Evolutionary conservation across 2,329 filamentous ascomycete species (phyloP).

Genomic region (Sporothrix variecibatus): DNA sequence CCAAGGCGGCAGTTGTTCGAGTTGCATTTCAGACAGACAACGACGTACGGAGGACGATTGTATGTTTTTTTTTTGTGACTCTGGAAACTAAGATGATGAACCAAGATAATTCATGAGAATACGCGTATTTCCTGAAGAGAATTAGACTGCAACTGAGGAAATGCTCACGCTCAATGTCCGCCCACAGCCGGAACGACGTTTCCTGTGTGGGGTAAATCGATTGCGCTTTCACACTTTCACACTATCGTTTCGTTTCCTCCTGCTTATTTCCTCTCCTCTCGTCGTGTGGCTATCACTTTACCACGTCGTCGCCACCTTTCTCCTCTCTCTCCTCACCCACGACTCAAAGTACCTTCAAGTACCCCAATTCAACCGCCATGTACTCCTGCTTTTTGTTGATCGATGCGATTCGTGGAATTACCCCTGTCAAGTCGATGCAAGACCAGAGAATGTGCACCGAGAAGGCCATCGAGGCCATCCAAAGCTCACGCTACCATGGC

Average conservation of each 20-base stretch:
- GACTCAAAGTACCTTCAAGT: background rate
- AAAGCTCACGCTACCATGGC: background rate
- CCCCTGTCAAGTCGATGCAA: background rate
- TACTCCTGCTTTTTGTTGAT: background rate
- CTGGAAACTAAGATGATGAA: no score
- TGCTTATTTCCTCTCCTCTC: background rate
- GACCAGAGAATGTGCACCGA: background rate
- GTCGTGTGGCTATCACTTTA: background rate
- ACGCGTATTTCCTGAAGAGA: no score
- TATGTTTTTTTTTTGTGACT: no score
- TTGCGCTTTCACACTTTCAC: background rate
- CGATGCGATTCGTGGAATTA: background rate
- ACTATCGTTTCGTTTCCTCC: background rate
- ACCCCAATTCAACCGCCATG: background rate
- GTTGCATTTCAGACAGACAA: no score
- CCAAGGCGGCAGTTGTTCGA: no score
- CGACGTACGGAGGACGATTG: no score
- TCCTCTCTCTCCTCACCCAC: background rate
- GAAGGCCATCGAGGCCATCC: background rate
- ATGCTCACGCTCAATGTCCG: background rate
- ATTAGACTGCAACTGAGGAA: no score
- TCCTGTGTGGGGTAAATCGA: background rate
- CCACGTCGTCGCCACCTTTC: no score
- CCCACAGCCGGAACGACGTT: background rate
- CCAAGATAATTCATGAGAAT: no score